These are phyloP conservation scores for Pythium insidiosum DNA, from an alignment of 352 stramenopile genomes.

Conservation along the genomic window DNA sequence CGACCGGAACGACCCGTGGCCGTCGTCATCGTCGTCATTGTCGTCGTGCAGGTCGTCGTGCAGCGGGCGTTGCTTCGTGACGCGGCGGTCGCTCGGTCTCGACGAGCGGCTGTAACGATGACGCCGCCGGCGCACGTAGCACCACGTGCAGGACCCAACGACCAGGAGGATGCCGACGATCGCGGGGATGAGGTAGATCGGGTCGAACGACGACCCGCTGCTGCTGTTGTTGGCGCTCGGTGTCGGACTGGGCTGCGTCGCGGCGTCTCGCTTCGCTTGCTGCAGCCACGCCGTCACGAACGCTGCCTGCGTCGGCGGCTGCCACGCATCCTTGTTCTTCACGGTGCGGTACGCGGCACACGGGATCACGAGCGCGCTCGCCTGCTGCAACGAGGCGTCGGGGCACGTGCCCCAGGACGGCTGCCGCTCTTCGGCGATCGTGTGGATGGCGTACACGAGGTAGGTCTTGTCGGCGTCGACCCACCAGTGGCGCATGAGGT, in stretches of 20 bases:
- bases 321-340: conserved; percentile 1
- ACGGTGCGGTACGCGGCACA: conserved; percentile 10
- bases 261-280: conserved; percentile 1
- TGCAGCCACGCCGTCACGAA: conserved; percentile 13
- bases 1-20: conserved; percentile 2
- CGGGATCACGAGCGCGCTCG: conserved; percentile 12
- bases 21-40: not conserved
- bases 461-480: conserved; percentile 9
- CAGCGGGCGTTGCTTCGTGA: too few relatives aligned
- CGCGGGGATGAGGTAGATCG: not conserved
- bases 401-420: conserved; percentile 8
- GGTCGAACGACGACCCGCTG: not conserved
- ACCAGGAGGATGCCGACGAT: not conserved
- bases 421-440: conserved; percentile 4
- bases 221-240: not conserved
- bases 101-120: not conserved
- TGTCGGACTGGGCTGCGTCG: not conserved
- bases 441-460: conserved; percentile 20
- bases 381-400: not conserved
- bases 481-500: conserved; percentile 14
- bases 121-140: too few relatives aligned
- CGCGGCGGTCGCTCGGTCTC: not conserved
- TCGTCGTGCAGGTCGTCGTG: not conserved
- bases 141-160: not conserved
- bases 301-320: conserved; percentile 2